Percentiles rank a stretch among this genome's conserved stretches.
Evolutionary conservation across 305 asterid genomes (phyloP).

Genomic region (Fraxinus nigra): DNA sequence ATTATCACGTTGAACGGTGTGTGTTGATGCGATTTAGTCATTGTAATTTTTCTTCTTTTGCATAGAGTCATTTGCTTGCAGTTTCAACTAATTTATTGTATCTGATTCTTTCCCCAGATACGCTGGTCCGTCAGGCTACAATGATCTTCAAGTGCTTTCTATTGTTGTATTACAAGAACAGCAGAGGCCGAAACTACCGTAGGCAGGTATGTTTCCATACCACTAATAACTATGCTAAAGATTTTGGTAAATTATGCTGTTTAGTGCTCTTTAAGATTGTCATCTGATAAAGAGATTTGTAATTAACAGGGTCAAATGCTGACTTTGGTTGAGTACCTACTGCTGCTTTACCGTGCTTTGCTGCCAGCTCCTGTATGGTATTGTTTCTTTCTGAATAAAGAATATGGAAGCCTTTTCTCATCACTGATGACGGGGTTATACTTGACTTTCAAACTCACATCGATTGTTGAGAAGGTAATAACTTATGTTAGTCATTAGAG

Average conservation of each 20-base stretch:
- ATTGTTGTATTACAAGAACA: slow-evolving; percentile 64
- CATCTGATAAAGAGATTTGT: slow-evolving; percentile 19
- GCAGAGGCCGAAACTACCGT: slow-evolving; percentile 67
- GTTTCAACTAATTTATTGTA: slow-evolving; percentile 16
- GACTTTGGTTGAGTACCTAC: slow-evolving; percentile 66
- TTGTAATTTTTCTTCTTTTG: background rate
- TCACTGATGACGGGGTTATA: slow-evolving; percentile 77
- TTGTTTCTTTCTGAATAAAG: slow-evolving; percentile 80
- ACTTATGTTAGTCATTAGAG: background rate
- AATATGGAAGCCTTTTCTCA: slow-evolving; percentile 80
- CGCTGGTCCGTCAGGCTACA: slow-evolving; percentile 73
- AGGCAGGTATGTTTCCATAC: slow-evolving; percentile 47
- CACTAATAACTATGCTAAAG: background rate
- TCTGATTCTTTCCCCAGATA: slow-evolving; percentile 41
- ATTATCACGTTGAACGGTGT: slow-evolving; percentile 82
- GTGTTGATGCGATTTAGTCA: slow-evolving; percentile 13
- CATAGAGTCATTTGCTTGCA: background rate
- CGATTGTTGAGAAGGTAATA: slow-evolving; percentile 87
- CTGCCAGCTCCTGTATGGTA: slow-evolving; percentile 90
- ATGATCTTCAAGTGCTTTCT: slow-evolving; percentile 66
- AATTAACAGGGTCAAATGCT: slow-evolving; percentile 66
- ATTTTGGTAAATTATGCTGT: background rate
- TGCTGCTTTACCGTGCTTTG: slow-evolving; percentile 70
- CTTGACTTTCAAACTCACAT: slow-evolving; percentile 83
- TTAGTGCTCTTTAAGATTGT: slow-evolving; percentile 16